Percentiles rank a stretch among this genome's conserved stretches.
These are phyloP conservation scores for Exobasidium cylindrosporum DNA, from an alignment of 1,284 basidiomycete species.

Conservation along the genomic window DNA sequence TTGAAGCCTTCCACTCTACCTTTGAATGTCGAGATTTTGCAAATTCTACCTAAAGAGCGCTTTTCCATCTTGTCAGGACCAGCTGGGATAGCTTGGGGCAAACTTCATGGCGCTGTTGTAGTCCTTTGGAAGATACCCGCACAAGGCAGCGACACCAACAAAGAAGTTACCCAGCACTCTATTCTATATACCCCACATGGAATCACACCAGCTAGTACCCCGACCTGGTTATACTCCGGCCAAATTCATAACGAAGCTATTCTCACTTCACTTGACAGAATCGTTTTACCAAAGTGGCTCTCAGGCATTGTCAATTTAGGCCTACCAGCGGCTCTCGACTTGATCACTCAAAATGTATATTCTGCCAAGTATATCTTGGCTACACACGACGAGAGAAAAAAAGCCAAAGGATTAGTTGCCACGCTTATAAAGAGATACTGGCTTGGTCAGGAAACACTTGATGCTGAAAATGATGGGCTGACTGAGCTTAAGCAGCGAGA, in stretches of 20 bases:
- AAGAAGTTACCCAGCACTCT: not conserved
- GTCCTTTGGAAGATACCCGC: slow-evolving; percentile 8
- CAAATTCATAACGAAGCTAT: slow-evolving; percentile 10
- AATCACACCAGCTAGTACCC: slow-evolving; percentile 5
- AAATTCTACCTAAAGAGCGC: slow-evolving; percentile 1
- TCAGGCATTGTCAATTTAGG: slow-evolving; percentile 18
- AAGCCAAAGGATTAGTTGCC: slow-evolving; percentile 12
- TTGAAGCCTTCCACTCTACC: not conserved
- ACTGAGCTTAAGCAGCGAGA: not conserved
- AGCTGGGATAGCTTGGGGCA: slow-evolving; percentile 15
- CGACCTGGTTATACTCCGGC: slow-evolving; percentile 1
- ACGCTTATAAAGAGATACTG: slow-evolving; percentile 1
- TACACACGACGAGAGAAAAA: slow-evolving; percentile 20
- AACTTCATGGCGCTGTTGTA: slow-evolving; percentile 18
- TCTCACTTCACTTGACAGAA: slow-evolving; percentile 12
- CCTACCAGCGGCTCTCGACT: slow-evolving; percentile 4
- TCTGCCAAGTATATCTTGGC: slow-evolving; percentile 8
- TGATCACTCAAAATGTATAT: slow-evolving; percentile 1
- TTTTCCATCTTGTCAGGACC: not conserved
- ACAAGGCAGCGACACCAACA: not conserved
- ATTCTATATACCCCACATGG: slow-evolving; percentile 20
- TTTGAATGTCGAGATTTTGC: slow-evolving; percentile 1
- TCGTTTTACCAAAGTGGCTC: slow-evolving; percentile 11
- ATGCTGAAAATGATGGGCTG: not conserved
- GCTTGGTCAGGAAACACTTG: not conserved